A percentile compares a stretch with the other conserved stretches of the same genome.
Evolutionary conservation across 2,329 filamentous ascomycete species (phyloP).

Genomic region (Ceratocystis albifundus): DNA sequence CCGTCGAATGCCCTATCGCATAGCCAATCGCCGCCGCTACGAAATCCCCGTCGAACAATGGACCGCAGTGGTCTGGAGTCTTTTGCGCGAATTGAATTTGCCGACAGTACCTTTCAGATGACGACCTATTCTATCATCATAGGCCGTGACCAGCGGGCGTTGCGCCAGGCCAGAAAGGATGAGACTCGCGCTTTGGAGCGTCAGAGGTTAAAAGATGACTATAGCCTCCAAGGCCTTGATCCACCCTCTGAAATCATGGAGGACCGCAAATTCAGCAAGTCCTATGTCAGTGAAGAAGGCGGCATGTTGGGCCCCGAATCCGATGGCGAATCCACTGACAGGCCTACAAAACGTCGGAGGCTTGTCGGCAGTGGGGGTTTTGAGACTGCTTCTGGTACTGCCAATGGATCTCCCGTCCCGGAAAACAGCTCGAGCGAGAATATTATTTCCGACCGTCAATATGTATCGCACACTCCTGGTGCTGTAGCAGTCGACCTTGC

Average conservation of each 20-base stretch:
- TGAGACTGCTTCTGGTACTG: neutral
- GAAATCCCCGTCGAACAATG: constrained; percentile 1
- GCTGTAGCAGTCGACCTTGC: constrained; percentile 49
- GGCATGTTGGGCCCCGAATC: constrained; percentile 55
- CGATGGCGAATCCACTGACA: constrained; percentile 41
- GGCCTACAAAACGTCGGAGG: constrained; percentile 14
- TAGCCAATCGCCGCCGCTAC: neutral
- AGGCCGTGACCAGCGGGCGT: constrained; percentile 54
- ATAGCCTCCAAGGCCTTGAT: constrained; percentile 39
- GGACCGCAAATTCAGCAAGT: constrained; percentile 48
- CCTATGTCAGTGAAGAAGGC: constrained; percentile 57
- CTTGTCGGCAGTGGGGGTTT: neutral
- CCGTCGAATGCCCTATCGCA: constrained; percentile 6
- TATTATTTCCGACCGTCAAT: constrained; percentile 47
- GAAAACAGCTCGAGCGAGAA: constrained; percentile 29
- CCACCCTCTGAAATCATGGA: constrained; percentile 40
- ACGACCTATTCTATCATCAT: constrained; percentile 62
- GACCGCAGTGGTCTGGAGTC: constrained; percentile 36
- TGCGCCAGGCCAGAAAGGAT: constrained; percentile 43
- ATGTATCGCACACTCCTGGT: constrained; percentile 48
- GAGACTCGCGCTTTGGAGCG: constrained; percentile 39
- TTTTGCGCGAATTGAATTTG: constrained; percentile 54
- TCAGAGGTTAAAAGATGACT: constrained; percentile 37
- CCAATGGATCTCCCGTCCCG: neutral
- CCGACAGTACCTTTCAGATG: constrained; percentile 68